These are phyloP conservation scores for Tulasnella sp. DNA, from an alignment of 768 basidiomycete species.

Conservation along the genomic window DNA sequence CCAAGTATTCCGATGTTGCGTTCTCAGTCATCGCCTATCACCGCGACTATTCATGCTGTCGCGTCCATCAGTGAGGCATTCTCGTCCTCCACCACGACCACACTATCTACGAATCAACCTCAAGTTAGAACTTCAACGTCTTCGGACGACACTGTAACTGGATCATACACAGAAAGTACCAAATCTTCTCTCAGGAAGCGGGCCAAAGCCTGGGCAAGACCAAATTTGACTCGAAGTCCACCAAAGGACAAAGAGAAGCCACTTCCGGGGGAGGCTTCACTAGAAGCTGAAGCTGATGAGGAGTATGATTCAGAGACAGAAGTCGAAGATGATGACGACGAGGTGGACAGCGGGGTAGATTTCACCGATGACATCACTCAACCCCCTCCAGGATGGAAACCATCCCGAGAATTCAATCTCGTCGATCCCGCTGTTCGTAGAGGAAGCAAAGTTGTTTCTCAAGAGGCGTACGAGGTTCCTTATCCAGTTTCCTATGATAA, in stretches of 20 bases:
- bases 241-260: not conserved
- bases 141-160: too few species aligned
- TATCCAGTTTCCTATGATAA: conserved; percentile 11
- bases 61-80: too few species aligned
- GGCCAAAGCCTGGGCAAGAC: not conserved
- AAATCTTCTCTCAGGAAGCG: not conserved
- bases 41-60: too few species aligned
- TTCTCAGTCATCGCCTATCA: too few species aligned
- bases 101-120: too few species aligned
- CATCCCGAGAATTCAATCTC: not conserved
- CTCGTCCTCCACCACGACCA: too few species aligned
- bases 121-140: too few species aligned
- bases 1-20: too few species aligned
- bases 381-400: not conserved
- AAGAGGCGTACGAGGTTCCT: conserved; percentile 5
- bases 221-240: too few species aligned
- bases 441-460: not conserved
- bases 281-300: not conserved
- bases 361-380: not conserved
- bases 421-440: conserved; percentile 3
- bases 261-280: not conserved
- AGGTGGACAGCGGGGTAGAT: not conserved
- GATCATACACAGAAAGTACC: too few species aligned
- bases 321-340: not conserved
- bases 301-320: conserved; percentile 7